Conservation (phyloP, 768 basidiomycete species). For the Paxillus involutus region DNA sequence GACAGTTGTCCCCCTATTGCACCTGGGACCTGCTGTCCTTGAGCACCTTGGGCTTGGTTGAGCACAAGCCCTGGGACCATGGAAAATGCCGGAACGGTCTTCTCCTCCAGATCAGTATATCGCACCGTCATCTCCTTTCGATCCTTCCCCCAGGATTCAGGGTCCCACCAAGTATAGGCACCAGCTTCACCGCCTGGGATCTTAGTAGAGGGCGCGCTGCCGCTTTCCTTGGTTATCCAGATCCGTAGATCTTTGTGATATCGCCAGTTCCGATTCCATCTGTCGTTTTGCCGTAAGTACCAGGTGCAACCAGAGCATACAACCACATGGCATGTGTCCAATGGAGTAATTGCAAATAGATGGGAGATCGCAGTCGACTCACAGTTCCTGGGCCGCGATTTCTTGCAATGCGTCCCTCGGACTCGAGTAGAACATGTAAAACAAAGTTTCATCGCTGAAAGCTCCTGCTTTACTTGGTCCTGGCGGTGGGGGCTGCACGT, state of each 20-base stretch:
- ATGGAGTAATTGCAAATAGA: conserved; percentile 4
- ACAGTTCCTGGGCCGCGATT: conserved; percentile 94
- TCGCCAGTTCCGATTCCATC: conserved; percentile 94
- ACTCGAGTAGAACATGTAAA: conserved; percentile 97
- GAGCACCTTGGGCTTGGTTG: conserved; percentile 33
- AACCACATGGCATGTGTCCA: background rate
- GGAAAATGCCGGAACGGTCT: conserved; percentile 61
- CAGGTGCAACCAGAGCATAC: background rate
- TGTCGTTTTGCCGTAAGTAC: conserved; percentile 30
- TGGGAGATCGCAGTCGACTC: conserved; percentile 36
- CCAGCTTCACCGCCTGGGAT: conserved; percentile 83
- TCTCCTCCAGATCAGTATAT: conserved; percentile 75
- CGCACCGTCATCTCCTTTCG: conserved; percentile 77
- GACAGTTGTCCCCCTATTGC: conserved; percentile 28
- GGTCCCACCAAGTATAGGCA: conserved; percentile 88
- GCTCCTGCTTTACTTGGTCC: conserved; percentile 76
- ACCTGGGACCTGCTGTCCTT: conserved; percentile 40
- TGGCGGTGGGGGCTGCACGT: conserved; percentile 84
- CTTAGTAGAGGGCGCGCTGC: conserved; percentile 72
- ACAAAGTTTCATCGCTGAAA: conserved; percentile 95
- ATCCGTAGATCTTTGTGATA: conserved; percentile 89
- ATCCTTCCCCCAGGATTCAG: conserved; percentile 75
- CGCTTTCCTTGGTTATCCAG: conserved; percentile 87
- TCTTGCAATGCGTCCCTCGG: conserved; percentile 93
- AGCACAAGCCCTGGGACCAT: conserved; percentile 48